A percentile compares a stretch with the other conserved stretches of the same genome.
phyloP scores from a whole-genome alignment of 2,329 filamentous ascomycete species.

The Fonsecaea pedrosoi region DNA sequence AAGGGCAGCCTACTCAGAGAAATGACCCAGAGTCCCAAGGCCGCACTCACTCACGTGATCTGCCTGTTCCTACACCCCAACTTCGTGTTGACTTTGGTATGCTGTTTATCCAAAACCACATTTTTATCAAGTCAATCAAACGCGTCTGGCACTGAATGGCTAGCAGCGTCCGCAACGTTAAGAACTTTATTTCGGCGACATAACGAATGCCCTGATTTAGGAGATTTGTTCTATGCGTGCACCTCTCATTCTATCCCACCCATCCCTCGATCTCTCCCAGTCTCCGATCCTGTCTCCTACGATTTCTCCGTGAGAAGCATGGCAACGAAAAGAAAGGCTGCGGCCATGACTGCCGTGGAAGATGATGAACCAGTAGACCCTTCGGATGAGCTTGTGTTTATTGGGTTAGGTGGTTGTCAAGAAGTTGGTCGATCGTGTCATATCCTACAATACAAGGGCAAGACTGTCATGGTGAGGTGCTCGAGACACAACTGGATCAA shows the following conservation, averaged over 20 bases:
- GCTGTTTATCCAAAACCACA: not conserved
- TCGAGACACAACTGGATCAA: not conserved
- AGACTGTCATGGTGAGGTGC: slow-evolving; percentile 88
- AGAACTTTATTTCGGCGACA: not conserved
- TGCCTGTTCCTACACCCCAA: not conserved
- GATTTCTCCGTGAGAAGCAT: slow-evolving; percentile 57
- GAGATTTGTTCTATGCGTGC: not conserved
- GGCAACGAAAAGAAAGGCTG: slow-evolving; percentile 92
- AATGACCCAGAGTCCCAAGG: not conserved
- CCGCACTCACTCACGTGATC: slow-evolving; percentile 27
- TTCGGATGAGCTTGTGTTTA: slow-evolving; percentile 90
- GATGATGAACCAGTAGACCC: slow-evolving; percentile 90
- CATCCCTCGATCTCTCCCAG: not conserved
- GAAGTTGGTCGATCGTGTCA: slow-evolving; percentile 97
- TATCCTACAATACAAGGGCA: slow-evolving; percentile 98
- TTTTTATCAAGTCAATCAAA: not conserved
- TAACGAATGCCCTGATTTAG: not conserved
- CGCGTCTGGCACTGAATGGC: not conserved
- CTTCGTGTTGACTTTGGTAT: not conserved
- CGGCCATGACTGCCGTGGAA: slow-evolving; percentile 68
- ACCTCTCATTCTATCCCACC: not conserved
- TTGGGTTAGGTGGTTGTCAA: slow-evolving; percentile 92
- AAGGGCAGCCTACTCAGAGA: slow-evolving; percentile 24
- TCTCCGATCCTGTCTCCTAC: not conserved
- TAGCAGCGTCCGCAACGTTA: not conserved